These are phyloP conservation scores for Malbranchea zuffiana DNA, from an alignment of 2,329 filamentous ascomycete species.

Conservation along the genomic window DNA sequence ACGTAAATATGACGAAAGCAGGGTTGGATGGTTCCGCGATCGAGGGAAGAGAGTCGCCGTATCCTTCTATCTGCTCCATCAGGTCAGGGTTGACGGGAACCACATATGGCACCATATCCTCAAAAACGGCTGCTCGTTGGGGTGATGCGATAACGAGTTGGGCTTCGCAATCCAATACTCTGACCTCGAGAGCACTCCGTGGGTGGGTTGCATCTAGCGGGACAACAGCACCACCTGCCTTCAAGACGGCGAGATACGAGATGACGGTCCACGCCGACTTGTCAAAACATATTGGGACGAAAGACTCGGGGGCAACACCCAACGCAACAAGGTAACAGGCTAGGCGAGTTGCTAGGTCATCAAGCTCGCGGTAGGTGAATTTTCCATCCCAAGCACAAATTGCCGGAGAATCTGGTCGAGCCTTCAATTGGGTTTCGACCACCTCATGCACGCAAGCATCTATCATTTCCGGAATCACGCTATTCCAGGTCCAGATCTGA, in stretches of 20 bases:
- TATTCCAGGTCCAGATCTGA: slow-evolving; percentile 25
- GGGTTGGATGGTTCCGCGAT: slow-evolving; percentile 59
- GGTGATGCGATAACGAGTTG: slow-evolving; percentile 33
- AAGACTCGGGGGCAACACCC: slow-evolving; percentile 13
- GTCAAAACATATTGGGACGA: slow-evolving; percentile 15
- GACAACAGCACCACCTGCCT: slow-evolving; percentile 16
- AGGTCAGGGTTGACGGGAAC: slow-evolving; percentile 21
- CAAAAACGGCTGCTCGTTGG: slow-evolving; percentile 28
- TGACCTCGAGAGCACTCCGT: slow-evolving; percentile 27
- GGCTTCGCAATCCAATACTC: slow-evolving; percentile 30
- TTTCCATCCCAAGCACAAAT: slow-evolving; percentile 19
- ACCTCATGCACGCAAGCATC: slow-evolving; percentile 23
- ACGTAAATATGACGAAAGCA: slow-evolving; percentile 71
- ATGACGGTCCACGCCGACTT: slow-evolving; percentile 16
- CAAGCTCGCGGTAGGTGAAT: slow-evolving; percentile 16
- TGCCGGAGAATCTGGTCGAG: slow-evolving; percentile 16
- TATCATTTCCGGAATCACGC: slow-evolving; percentile 15
- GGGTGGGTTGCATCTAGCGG: slow-evolving; percentile 22
- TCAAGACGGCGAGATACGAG: slow-evolving; percentile 16
- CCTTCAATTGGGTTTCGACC: slow-evolving; percentile 19
- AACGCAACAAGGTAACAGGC: slow-evolving; percentile 12
- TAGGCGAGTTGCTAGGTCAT: slow-evolving; percentile 16
- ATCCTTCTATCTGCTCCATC: slow-evolving; percentile 3
- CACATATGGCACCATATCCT: slow-evolving; percentile 33
- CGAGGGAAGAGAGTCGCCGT: slow-evolving; percentile 14